These are phyloP conservation scores for Solanum acaule DNA, from an alignment of 257 asterid genomes.

Conservation along the genomic window DNA sequence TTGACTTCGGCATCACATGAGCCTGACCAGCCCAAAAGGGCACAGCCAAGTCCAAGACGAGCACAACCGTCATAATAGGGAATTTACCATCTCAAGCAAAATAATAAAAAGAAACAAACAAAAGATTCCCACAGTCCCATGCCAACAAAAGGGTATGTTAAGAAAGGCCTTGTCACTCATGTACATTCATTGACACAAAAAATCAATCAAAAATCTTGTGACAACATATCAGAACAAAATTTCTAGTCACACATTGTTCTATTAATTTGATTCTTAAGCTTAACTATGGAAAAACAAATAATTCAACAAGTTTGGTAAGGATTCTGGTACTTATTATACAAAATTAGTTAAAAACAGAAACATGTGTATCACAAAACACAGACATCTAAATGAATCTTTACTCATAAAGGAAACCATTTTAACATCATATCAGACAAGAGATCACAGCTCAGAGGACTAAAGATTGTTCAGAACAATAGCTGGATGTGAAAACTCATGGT, in stretches of 20 bases:
- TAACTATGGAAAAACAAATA: neutral
- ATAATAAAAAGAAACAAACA: neutral
- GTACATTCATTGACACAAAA: neutral
- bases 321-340: neutral
- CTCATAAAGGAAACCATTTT: neutral
- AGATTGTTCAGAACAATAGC: neutral
- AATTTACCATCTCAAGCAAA: neutral
- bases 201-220: neutral
- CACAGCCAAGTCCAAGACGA: neutral
- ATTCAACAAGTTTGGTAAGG: neutral
- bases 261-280: neutral
- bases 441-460: neutral
- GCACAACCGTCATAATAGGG: neutral
- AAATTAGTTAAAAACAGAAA: neutral
- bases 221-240: neutral
- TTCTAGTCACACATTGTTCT: neutral
- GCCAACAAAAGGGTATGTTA: neutral
- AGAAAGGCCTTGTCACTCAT: neutral
- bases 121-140: neutral
- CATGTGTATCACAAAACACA: neutral
- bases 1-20: neutral
- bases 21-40: neutral
- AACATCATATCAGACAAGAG: neutral
- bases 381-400: neutral
- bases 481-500: slow-evolving; percentile 3